Percentiles rank a stretch among this genome's conserved stretches.
phyloP scores from a whole-genome alignment of 2,329 filamentous ascomycete species.

The Trichothecium sympodiale region DNA sequence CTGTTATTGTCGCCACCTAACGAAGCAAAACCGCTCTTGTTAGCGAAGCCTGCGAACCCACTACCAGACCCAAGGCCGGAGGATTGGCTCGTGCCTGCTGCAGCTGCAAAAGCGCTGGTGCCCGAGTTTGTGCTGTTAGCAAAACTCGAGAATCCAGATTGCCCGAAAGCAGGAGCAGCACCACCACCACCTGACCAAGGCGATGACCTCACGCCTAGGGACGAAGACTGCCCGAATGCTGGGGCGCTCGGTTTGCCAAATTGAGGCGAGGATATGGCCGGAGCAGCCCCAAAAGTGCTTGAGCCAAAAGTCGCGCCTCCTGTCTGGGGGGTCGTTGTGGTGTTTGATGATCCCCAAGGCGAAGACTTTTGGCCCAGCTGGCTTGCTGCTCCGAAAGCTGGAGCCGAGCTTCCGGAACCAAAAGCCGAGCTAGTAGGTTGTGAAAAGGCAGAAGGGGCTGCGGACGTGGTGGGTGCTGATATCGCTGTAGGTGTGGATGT shows the following conservation, averaged over 20 bases:
- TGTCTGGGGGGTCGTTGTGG: conserved; percentile 18
- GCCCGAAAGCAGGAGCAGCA: conserved; percentile 40
- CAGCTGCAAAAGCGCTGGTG: neutral
- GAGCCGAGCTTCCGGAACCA: conserved; percentile 23
- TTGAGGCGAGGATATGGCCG: conserved; percentile 26
- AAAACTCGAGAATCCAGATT: conserved; percentile 35
- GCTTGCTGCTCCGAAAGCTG: conserved; percentile 36
- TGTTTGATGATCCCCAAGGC: conserved; percentile 32
- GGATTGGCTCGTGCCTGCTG: conserved; percentile 2
- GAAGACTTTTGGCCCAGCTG: conserved; percentile 39
- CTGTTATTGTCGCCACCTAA: conserved; percentile 23
- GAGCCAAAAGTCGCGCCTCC: conserved; percentile 32
- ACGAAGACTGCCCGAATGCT: conserved; percentile 40
- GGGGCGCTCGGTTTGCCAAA: conserved; percentile 33
- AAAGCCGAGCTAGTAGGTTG: conserved; percentile 21
- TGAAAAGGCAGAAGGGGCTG: conserved; percentile 27
- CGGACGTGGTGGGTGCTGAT: conserved; percentile 14
- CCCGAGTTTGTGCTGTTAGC: conserved; percentile 17
- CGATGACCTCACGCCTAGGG: conserved; percentile 35
- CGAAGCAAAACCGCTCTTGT: conserved; percentile 43
- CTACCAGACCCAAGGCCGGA: conserved; percentile 21
- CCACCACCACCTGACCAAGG: conserved; percentile 35
- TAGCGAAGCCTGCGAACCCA: conserved; percentile 44
- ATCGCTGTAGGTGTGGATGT: conserved; percentile 19
- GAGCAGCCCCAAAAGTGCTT: conserved; percentile 28